Evolutionary conservation across 2,329 filamentous ascomycete genomes (phyloP), one percentile per base, ranked within the genome.

Genomic region (Aspergillus carbonarius): DNA sequence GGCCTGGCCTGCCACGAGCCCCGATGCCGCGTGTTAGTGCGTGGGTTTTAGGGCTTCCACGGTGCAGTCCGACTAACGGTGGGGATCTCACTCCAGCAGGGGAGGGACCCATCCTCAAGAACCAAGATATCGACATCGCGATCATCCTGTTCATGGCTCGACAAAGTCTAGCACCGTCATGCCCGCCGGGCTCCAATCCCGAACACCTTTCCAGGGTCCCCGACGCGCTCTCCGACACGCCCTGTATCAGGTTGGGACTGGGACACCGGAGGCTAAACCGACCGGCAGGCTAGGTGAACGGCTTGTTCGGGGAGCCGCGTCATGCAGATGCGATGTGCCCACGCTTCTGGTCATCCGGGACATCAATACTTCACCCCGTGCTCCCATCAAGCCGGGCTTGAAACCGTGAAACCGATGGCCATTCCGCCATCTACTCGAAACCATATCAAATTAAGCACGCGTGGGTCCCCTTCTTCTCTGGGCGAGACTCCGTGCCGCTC

Each of bases 361-460:
- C 10, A 32, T 2, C 23, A 23, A n/a, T n/a, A n/a, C n/a, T 23
- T 23, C 3, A 23, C 30, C 30, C 7, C 8, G 30, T 9, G 30
- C 30, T 32, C 10, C 30, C 37, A 30, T 44, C 44, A 5, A 25
- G 15, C 27, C 12, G 13, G 34, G 4, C 32, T 8, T 39, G n/a
- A n/a, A n/a, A n/a, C n/a, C n/a, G n/a, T 23, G 34, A 50, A 50
- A 50, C 54, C 37, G 30, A 42, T 17, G 47, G 46, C 20, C 34
- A 37, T 23, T n/a, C 50, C 50, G 34, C 50, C 35, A 53, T 53
- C 35, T 32, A 53, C 40, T 27, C 50, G 50, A 53, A 53, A 53
- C 50, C n/a, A 13, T 20, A 32, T 53, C 50, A 42, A 42, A 44
- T 44, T 42, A 53, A 53, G 50, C 50, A 53, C n/a, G 27, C 9